A percentile compares a stretch with the other conserved stretches of the same genome.
Conservation (phyloP, 495 filamentous ascomycete genomes). For the Neurospora sp. region DNA sequence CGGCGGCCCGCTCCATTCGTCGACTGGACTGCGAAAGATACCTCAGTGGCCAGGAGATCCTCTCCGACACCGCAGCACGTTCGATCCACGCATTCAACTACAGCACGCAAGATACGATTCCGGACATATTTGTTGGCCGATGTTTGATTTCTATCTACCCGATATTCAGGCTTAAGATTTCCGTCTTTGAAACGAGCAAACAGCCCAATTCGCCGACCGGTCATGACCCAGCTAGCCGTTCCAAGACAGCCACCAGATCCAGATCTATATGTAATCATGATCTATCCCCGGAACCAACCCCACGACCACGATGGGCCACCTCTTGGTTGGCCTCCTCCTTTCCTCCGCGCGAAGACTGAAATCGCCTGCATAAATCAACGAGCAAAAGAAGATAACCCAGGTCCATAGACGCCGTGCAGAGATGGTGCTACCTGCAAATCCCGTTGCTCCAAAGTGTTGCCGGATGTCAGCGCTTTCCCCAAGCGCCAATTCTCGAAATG, state of each 20-base stretch:
- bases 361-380: not conserved
- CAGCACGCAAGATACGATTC: not conserved
- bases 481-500: not conserved
- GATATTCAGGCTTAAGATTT: not conserved
- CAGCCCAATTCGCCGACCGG: not conserved
- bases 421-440: not conserved
- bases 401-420: not conserved
- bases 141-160: not conserved
- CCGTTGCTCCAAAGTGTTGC: not conserved
- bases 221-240: not conserved
- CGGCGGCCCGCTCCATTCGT: not conserved
- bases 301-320: not conserved
- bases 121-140: not conserved
- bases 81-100: not conserved
- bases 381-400: not conserved
- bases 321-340: not conserved
- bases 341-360: not conserved
- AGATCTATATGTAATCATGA: not conserved
- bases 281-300: not conserved
- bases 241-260: not conserved
- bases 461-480: not conserved
- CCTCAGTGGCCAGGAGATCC: not conserved
- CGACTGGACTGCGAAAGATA: not conserved
- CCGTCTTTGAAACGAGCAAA: not conserved
- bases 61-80: not conserved